Evolutionary conservation across 495 filamentous ascomycete species (phyloP).

Genomic region (Penicillium diatomitis): DNA sequence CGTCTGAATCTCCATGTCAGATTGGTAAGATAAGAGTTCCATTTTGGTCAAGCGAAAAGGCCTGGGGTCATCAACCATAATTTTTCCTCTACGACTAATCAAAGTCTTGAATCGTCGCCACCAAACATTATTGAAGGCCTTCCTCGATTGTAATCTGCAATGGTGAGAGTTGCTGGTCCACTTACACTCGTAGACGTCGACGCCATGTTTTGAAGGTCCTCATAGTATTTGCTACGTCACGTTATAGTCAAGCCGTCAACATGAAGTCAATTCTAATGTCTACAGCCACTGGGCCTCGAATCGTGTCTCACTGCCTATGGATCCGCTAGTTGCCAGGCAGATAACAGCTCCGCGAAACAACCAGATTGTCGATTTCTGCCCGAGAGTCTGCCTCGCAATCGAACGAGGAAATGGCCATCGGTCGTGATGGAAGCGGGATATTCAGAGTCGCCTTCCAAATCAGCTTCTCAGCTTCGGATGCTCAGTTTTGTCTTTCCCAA

Average conservation of each 20-base stretch:
- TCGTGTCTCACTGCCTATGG: not conserved
- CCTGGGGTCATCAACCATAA: not conserved
- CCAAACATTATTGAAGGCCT: too few relatives aligned
- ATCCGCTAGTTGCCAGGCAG: not conserved
- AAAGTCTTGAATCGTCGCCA: too few relatives aligned
- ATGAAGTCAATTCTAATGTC: not conserved
- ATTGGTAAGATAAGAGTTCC: not conserved
- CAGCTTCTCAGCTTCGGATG: not conserved
- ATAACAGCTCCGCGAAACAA: not conserved
- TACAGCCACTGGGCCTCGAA: not conserved
- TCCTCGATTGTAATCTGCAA: too few relatives aligned
- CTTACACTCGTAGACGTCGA: too few relatives aligned
- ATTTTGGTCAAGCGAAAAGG: not conserved
- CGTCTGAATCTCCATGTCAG: conserved; percentile 9
- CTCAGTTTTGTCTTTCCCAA: not conserved
- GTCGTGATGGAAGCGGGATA: not conserved
- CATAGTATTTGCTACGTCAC: too few relatives aligned
- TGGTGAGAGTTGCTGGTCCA: too few relatives aligned
- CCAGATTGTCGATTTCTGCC: not conserved
- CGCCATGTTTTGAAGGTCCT: too few relatives aligned
- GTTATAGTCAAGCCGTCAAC: too few relatives aligned
- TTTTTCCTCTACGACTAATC: too few relatives aligned
- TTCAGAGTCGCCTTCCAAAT: not conserved
- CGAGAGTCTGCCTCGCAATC: not conserved
- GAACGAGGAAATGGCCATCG: not conserved